phyloP scores from a whole-genome alignment of 2,329 filamentous ascomycete genomes.

The Sporothrix inflata region DNA sequence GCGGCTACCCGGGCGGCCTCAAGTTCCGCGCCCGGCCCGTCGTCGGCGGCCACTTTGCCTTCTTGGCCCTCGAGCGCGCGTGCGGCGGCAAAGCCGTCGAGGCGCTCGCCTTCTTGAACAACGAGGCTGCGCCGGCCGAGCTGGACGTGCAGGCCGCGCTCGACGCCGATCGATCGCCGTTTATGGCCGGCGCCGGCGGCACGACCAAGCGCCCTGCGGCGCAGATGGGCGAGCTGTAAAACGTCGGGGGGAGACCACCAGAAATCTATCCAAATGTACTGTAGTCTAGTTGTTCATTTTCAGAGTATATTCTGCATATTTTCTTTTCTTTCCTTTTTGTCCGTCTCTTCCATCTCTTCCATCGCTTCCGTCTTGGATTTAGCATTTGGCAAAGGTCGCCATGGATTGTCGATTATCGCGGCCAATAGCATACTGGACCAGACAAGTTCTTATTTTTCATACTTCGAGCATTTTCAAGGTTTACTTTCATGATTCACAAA shows the following conservation, averaged over 20 bases:
- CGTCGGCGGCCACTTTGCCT: conserved; percentile 83
- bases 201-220: neutral
- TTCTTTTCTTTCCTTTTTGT: neutral
- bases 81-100: conserved; percentile 70
- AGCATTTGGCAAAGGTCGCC: neutral
- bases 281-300: neutral
- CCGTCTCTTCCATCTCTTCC: neutral
- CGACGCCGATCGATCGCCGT: conserved; percentile 32
- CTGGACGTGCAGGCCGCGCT: conserved; percentile 33
- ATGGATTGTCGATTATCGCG: neutral
- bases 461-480: neutral
- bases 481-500: neutral
- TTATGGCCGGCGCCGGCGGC: neutral
- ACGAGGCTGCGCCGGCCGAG: conserved; percentile 35
- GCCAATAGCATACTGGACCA: neutral
- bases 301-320: neutral
- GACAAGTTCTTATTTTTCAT: neutral
- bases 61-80: conserved; percentile 77
- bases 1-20: conserved; percentile 72
- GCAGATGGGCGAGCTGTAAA: conserved; percentile 30
- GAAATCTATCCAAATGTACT: neutral
- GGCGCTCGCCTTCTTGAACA: conserved; percentile 57
- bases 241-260: neutral
- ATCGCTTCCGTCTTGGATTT: neutral
- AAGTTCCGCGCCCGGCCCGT: conserved; percentile 82